These are phyloP conservation scores for Nothophytophthora sp. DNA, from an alignment of 352 stramenopile species.

Conservation along the genomic window DNA sequence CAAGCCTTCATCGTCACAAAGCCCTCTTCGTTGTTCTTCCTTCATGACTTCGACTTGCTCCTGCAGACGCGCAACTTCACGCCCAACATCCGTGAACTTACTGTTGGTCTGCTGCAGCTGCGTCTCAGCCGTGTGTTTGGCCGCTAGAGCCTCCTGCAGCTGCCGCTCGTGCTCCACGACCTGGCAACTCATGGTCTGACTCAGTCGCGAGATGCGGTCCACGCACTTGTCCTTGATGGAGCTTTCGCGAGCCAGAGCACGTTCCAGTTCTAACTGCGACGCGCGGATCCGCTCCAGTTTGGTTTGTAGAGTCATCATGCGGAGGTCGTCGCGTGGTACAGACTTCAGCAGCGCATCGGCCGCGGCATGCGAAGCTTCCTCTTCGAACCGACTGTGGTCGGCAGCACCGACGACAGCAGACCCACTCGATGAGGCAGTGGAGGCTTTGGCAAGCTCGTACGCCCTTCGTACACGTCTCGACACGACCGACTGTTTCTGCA, in stretches of 20 bases:
- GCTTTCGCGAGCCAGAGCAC: constrained; percentile 37
- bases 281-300: constrained; percentile 47
- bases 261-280: constrained; percentile 34
- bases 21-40: constrained; percentile 1
- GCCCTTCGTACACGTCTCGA: constrained; percentile 47
- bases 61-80: constrained; percentile 46
- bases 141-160: constrained; percentile 38
- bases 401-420: neutral
- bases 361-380: constrained; percentile 22
- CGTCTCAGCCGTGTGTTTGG: constrained; percentile 34
- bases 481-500: constrained; percentile 28
- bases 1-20: neutral
- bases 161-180: constrained; percentile 65
- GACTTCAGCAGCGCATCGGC: constrained; percentile 40
- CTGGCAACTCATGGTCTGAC: constrained; percentile 69
- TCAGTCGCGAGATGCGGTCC: constrained; percentile 67
- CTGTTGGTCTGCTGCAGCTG: constrained; percentile 36
- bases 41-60: constrained; percentile 45
- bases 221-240: constrained; percentile 75
- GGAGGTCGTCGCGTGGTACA: constrained; percentile 12
- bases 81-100: constrained; percentile 49
- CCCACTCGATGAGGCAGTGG: constrained; percentile 7
- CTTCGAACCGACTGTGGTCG: constrained; percentile 5
- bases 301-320: constrained; percentile 33
- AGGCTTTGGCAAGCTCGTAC: constrained; percentile 56